phyloP scores from a whole-genome alignment of 2,329 filamentous ascomycete species.

The Acephala macrosclerotiorum region DNA sequence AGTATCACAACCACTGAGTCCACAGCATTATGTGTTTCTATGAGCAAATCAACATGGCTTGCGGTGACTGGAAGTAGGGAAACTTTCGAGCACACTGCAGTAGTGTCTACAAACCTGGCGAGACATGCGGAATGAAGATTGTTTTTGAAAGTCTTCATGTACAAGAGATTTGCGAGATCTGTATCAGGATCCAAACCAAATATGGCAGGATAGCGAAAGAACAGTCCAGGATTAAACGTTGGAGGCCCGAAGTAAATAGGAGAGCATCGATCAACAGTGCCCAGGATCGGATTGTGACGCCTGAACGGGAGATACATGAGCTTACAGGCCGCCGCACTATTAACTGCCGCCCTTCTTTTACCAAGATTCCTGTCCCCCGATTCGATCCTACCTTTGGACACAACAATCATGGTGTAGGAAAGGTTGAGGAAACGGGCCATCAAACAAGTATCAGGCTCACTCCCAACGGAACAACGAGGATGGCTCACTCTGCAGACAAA shows the following conservation, averaged over 20 bases:
- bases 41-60: slow-evolving; percentile 63
- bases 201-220: slow-evolving; percentile 77
- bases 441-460: too few species aligned
- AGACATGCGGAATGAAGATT: slow-evolving; percentile 94
- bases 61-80: slow-evolving; percentile 94
- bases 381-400: too few species aligned
- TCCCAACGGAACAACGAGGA: too few species aligned
- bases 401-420: too few species aligned
- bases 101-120: slow-evolving; percentile 92
- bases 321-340: slow-evolving; percentile 44
- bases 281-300: slow-evolving; percentile 69
- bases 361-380: not conserved
- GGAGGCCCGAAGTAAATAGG: slow-evolving; percentile 54
- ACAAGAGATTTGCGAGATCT: slow-evolving; percentile 75
- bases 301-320: slow-evolving; percentile 64
- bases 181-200: slow-evolving; percentile 90
- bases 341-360: not conserved
- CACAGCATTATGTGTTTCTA: not conserved
- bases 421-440: too few species aligned
- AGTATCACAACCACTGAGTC: too few species aligned
- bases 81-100: slow-evolving; percentile 92
- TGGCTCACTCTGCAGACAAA: too few species aligned
- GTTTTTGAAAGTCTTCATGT: slow-evolving; percentile 77
- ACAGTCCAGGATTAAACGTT: slow-evolving; percentile 75
- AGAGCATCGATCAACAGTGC: slow-evolving; percentile 25